Percentiles rank a stretch among this genome's conserved stretches.
phyloP scores from a whole-genome alignment of 768 basidiomycete genomes.

The Suillus tomentosus region DNA sequence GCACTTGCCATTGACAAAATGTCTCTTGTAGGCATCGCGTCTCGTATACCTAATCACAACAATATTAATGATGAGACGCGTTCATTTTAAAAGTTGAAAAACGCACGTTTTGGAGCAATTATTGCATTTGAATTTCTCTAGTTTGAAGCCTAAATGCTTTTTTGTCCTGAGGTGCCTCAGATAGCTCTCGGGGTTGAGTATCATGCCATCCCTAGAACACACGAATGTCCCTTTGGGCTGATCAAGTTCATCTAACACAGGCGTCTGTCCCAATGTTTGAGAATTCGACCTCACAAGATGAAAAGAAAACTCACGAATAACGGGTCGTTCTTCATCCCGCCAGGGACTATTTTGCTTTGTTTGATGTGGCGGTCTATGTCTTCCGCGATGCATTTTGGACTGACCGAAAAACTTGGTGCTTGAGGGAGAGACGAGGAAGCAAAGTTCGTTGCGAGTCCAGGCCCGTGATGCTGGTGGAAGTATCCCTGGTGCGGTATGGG shows the following conservation, averaged over 20 bases:
- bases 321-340: background rate
- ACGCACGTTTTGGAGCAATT: background rate
- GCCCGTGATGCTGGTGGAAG: background rate
- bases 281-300: background rate
- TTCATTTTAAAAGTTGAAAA: background rate
- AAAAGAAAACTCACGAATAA: background rate
- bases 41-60: background rate
- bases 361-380: background rate
- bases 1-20: background rate
- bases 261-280: background rate
- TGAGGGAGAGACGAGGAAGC: background rate
- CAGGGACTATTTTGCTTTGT: fast-evolving
- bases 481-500: background rate
- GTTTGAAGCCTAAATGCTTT: background rate
- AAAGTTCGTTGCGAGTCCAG: background rate
- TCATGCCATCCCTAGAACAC: background rate
- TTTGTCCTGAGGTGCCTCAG: background rate
- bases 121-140: background rate
- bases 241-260: background rate
- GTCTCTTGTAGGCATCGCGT: background rate
- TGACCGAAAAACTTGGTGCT: background rate
- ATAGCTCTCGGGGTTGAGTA: background rate
- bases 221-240: background rate
- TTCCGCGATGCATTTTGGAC: background rate
- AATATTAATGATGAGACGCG: background rate